Conservation (phyloP, 2,329 filamentous ascomycete genomes). For the Epichloe hybrida region DNA sequence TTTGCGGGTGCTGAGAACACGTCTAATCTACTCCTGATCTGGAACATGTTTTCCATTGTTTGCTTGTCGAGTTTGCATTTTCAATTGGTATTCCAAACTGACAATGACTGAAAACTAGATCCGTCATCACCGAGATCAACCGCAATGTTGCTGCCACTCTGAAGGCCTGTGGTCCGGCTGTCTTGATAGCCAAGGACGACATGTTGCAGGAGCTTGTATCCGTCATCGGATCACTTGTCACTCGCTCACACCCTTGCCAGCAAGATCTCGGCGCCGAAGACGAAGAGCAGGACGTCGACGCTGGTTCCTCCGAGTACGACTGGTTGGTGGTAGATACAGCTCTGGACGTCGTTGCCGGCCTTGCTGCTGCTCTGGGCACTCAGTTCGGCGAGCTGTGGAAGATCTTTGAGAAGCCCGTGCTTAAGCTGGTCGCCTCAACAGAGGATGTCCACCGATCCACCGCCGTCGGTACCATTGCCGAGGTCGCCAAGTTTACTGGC, state of each 20-base stretch:
- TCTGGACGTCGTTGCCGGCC: constrained; percentile 75
- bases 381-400: constrained; percentile 86
- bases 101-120: constrained; percentile 33
- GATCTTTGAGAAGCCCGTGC: constrained; percentile 82
- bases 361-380: constrained; percentile 67
- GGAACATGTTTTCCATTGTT: constrained; percentile 8
- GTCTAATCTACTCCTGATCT: constrained; percentile 28
- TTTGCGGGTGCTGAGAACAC: constrained; percentile 81
- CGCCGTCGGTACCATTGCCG: constrained; percentile 81
- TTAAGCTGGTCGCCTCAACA: constrained; percentile 76
- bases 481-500: constrained; percentile 78
- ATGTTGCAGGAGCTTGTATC: constrained; percentile 66
- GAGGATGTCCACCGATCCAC: constrained; percentile 81
- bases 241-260: constrained; percentile 84
- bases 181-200: constrained; percentile 55
- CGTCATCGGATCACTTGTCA: constrained; percentile 65
- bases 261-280: constrained; percentile 74
- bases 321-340: constrained; percentile 95
- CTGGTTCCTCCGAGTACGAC: constrained; percentile 85
- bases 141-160: constrained; percentile 82
- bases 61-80: not conserved
- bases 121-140: constrained; percentile 89
- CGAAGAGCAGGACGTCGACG: constrained; percentile 57
- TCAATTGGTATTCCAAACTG: not conserved
- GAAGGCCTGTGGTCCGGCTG: constrained; percentile 77